Percentiles rank a stretch among this genome's conserved stretches.
These are phyloP conservation scores for Cardamine resedifolia DNA, from an alignment of 345 rosid species.

Conservation along the genomic window DNA sequence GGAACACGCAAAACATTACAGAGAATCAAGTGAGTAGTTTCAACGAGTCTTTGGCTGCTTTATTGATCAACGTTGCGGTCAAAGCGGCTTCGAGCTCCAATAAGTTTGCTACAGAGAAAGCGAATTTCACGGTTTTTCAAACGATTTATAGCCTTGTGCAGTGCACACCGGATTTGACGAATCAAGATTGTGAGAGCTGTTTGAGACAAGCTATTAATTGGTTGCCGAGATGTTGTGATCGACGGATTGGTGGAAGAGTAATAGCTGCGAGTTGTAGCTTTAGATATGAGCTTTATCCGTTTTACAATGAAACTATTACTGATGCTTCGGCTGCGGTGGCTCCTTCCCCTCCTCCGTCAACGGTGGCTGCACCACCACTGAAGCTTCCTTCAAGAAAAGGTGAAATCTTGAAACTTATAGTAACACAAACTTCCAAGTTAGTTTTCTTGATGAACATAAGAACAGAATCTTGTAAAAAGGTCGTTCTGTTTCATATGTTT, in stretches of 20 bases:
- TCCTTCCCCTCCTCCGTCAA: background rate
- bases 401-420: background rate
- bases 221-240: constrained; percentile 35
- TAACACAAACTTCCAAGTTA: background rate
- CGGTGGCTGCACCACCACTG: background rate
- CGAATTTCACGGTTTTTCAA: constrained; percentile 17
- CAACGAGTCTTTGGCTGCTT: constrained; percentile 15
- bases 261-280: constrained; percentile 46
- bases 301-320: constrained; percentile 36
- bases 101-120: constrained; percentile 39
- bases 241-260: constrained; percentile 39
- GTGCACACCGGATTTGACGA: constrained; percentile 55
- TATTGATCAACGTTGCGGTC: constrained; percentile 14
- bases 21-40: constrained; percentile 21
- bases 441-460: background rate
- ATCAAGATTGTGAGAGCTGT: constrained; percentile 37
- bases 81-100: constrained; percentile 26
- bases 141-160: constrained; percentile 45
- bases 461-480: background rate
- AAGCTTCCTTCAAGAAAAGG: constrained; percentile 17
- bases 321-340: background rate
- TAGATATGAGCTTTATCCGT: constrained; percentile 42
- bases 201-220: constrained; percentile 23
- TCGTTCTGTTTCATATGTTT: background rate
- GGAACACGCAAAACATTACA: constrained; percentile 23